Evolutionary conservation across 306 rosid species (phyloP), one percentile per base, ranked within the genome.

Genomic region (Inga laurina): DNA sequence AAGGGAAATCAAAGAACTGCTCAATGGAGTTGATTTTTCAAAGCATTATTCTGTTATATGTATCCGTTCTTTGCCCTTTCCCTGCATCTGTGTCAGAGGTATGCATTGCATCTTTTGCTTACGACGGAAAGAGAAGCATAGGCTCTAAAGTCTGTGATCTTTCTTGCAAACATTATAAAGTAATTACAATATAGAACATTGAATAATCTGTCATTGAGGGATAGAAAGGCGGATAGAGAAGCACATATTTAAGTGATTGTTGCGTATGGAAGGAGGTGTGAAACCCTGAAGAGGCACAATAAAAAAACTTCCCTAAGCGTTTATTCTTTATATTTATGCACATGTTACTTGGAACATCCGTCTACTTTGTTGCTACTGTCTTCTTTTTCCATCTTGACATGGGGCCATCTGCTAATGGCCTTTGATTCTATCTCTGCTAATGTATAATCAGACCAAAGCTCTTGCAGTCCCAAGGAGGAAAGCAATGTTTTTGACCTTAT

Each of bases 401-500:
- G 45, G 56, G 57, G 61, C 66, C 41, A 43, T 65, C 75, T 35
- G 72, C 78, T 75, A 66, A 66, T 68, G 81, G 74, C 64, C 59
- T 76, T 78, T 77, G 75, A 46, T 82, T 77, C 69, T 67, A 10
- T 74, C 71, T 67, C 45, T 84, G 85, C 95, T 93, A 92, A 95
- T 95, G 61, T 86, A 85, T 83, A 89, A 90, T 92, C 98, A 96
- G 97, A 79, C 86, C 86, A 91, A 90, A 96, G 99, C 81, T 83
- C 88, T 94, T 92, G 92, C 93, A 94, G 97, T 96, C 84, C 92
- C 94, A 12, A 89, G 99, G 78, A 94, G 97, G 90, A 88, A 84
- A 83, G 99, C 95, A 46, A 68, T 90, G 90, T 91, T 93, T 65
- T 85, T 96, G 86, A 87, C 92, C 82, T 83, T 96, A 74, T 94